Evolutionary conservation across 2,329 filamentous ascomycete species (phyloP), one percentile per base, ranked within the genome.

Genomic region (Neonectria ditissima): DNA sequence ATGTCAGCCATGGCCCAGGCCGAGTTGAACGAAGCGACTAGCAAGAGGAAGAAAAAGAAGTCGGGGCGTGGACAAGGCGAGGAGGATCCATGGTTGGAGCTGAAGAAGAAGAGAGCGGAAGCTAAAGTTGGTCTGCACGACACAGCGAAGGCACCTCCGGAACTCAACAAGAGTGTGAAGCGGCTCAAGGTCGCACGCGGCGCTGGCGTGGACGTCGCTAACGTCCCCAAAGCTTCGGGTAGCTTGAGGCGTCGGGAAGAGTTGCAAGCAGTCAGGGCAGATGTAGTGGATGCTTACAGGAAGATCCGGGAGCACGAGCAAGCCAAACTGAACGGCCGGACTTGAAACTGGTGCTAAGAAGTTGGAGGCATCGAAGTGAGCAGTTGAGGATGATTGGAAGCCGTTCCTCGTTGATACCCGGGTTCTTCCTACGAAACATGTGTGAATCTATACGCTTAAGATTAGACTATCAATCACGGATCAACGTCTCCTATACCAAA

Each of bases 101-200:
- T 97, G 68, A 90, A 91, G 75, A 84, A 85, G 75, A 89, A 89
- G 80, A 83, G 89, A 60, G 89, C 87, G 26, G 86, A 88, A 69
- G 79, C 77, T 24, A 84, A 81, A 68, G 75, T 82, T 43, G 82
- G 82, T 2, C 74, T 88, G 16, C 81, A 87, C 65, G 86, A 87
- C 65, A 82, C 94, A 28, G 93, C 87, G 3, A 84, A 89, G 72
- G 94, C 92, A 39, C 94, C 94, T 30, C 94, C 94, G 0, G 86
- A 87, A 66, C 84, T 97, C 58, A 86, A 87, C 69, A 89, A 86
- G 65, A 74, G 75, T 54, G 66, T 70, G 48, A 74, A 75, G 30
- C 76, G 76, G 55, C 72, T 81, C 20, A 75, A 75, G 50, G 68
- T 80, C 14, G 70, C 67, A n/a, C 77, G 73, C 11, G 77, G 73